These are phyloP conservation scores for Darksidea phi DNA, from an alignment of 495 filamentous ascomycete species.

Conservation along the genomic window DNA sequence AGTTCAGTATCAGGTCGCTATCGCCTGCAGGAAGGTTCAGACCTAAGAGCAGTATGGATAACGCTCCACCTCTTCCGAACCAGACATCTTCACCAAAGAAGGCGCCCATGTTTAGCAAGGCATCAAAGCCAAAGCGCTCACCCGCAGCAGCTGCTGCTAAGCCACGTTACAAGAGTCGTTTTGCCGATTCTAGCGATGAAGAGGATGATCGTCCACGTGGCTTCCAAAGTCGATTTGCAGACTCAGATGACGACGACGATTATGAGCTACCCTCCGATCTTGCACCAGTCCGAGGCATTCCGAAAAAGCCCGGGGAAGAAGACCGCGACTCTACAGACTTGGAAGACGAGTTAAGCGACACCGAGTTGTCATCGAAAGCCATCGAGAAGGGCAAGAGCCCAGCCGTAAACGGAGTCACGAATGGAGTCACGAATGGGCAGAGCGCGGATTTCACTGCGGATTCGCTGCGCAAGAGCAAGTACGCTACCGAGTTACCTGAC, in stretches of 20 bases:
- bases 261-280: conserved; percentile 39
- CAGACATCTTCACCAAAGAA: conserved; percentile 43
- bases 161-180: conserved; percentile 52
- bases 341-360: conserved; percentile 55
- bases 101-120: conserved; percentile 47
- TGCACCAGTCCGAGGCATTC: conserved; percentile 65
- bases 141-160: conserved; percentile 31
- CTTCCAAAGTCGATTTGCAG: conserved; percentile 73
- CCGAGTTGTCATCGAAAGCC: conserved; percentile 32
- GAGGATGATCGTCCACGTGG: conserved; percentile 50
- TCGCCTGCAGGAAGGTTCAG: conserved; percentile 42
- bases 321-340: conserved; percentile 64
- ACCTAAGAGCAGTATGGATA: conserved; percentile 15
- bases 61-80: conserved; percentile 51
- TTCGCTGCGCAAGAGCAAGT: conserved; percentile 29
- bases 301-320: conserved; percentile 56
- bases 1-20: conserved; percentile 48
- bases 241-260: conserved; percentile 70
- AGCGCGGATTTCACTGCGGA: conserved; percentile 7
- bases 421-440: not conserved
- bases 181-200: conserved; percentile 72
- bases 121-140: conserved; percentile 42
- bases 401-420: conserved; percentile 31
- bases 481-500: conserved; percentile 27
- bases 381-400: conserved; percentile 31